Conservation (phyloP, 2,329 filamentous ascomycete species). For the Xylariaceae sp. region DNA sequence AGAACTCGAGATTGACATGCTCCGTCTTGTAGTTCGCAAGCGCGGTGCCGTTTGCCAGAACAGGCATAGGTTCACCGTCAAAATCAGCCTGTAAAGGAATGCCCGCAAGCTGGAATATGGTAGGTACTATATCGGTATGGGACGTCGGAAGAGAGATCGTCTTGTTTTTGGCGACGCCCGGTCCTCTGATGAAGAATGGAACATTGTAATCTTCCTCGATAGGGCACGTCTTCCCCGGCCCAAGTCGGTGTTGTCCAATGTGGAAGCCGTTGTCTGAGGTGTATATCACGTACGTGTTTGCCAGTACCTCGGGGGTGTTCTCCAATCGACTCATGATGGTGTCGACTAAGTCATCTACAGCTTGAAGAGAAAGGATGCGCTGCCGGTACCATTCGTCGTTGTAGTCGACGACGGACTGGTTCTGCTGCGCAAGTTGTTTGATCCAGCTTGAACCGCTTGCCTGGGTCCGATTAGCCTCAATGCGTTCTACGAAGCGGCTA, state of each 20-base stretch:
- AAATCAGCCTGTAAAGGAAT: conserved; percentile 36
- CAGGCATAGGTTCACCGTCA: conserved; percentile 43
- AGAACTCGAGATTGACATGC: conserved; percentile 4
- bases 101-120: conserved; percentile 36
- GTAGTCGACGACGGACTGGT: conserved; percentile 41
- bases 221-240: conserved; percentile 49
- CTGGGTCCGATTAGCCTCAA: neutral
- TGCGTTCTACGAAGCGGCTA: neutral
- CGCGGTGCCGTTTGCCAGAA: conserved; percentile 21
- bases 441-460: conserved; percentile 38
- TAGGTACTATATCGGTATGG: conserved; percentile 50
- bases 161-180: conserved; percentile 35
- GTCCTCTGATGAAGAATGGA: conserved; percentile 53
- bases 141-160: conserved; percentile 35
- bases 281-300: conserved; percentile 54
- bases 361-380: conserved; percentile 45
- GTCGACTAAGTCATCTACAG: conserved; percentile 52
- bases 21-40: conserved; percentile 6
- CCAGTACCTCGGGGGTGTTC: conserved; percentile 28
- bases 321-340: conserved; percentile 37
- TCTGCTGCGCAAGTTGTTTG: conserved; percentile 36
- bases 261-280: conserved; percentile 55
- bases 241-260: conserved; percentile 51
- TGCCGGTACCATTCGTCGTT: conserved; percentile 49
- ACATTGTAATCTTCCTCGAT: conserved; percentile 55